Evolutionary conservation across 2,329 filamentous ascomycete species (phyloP), one percentile per base, ranked within the genome.

Genomic region (Aspergillus hortae): DNA sequence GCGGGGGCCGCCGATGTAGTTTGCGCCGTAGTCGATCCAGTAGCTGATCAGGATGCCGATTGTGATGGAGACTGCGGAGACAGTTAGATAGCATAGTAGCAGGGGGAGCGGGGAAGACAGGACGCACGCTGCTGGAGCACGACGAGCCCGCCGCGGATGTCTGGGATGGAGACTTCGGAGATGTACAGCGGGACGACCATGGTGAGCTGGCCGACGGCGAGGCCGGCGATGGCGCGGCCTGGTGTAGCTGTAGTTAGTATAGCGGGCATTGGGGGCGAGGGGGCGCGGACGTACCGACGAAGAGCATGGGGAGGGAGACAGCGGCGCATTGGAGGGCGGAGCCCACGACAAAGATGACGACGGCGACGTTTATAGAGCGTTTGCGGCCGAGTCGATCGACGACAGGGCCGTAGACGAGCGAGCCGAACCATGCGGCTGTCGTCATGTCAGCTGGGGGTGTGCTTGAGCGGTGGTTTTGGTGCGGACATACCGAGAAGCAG

Each of bases 171-270:
- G 36, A 80, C 78, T 57, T 81, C 79, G 3, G 76, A 78, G 42
- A 80, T 81, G 59, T 82, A 82, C 21, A 82, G 62, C 0, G 80
- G 80, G 1, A 77, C 74, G 5, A 80, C 76, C 67, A 75, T 75
- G 4, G 70, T 73, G 45, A 77, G 58, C 56, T 66, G 63, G 4
- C 67, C 77, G 9, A 79, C 65, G 2, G 74, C 69, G 9, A 79
- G 52, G 1, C 77, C 77, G 14, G 75, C 74, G 49, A 78, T 62
- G 4, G 73, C 73, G 25, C 77, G 69, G 5, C 74, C 73, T 19
- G 19, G 19, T 3, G 19, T 19, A 19, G 19, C 19, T 19, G 19
- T 19, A 19, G 19, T 19, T 19, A 19, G 19, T 19, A 4, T 19
- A 19, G 19, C 19, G 19, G 19, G 19, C 19, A 19, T 19, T 3